A percentile compares a stretch with the other conserved stretches of the same genome.
phyloP scores from a whole-genome alignment of 441 rosid genomes.

The Brassica hybrid region DNA sequence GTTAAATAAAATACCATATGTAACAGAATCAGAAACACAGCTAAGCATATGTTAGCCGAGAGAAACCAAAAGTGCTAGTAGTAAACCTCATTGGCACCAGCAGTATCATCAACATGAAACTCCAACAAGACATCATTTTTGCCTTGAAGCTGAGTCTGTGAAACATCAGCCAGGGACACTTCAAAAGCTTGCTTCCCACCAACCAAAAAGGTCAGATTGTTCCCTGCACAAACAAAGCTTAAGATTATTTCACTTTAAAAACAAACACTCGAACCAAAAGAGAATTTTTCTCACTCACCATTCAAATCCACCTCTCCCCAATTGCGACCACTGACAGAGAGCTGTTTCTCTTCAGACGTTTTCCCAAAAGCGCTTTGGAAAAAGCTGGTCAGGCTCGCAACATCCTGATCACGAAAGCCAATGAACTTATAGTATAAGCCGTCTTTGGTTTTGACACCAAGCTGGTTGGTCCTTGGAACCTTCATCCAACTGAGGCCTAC shows the following conservation, averaged over 20 bases:
- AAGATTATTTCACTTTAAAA: conserved; percentile 3
- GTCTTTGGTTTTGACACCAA: conserved; percentile 73
- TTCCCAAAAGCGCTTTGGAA: conserved; percentile 77
- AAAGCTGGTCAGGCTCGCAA: conserved; percentile 65
- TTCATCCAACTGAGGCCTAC: conserved; percentile 84
- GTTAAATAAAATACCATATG: conserved; percentile 20
- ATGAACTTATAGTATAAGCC: conserved; percentile 84
- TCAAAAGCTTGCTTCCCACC: conserved; percentile 98
- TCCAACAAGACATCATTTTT: conserved; percentile 90
- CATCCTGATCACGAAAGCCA: conserved; percentile 96
- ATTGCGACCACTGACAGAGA: conserved; percentile 90
- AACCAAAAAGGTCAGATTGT: conserved; percentile 77
- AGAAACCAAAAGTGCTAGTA: neutral
- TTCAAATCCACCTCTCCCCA: conserved; percentile 96
- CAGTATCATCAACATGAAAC: conserved; percentile 97
- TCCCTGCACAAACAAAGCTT: conserved; percentile 54
- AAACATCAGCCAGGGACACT: conserved; percentile 87
- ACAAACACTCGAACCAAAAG: no score
- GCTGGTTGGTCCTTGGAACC: conserved; percentile 83
- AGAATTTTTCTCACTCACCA: conserved; percentile 47
- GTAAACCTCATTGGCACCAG: conserved; percentile 94
- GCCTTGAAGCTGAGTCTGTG: conserved; percentile 92
- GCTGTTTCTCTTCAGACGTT: conserved; percentile 87
- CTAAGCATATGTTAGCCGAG: neutral
- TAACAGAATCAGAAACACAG: conserved; percentile 8